Evolutionary conservation across 495 filamentous ascomycete species (phyloP).

Genomic region (Xylaria nigripes): DNA sequence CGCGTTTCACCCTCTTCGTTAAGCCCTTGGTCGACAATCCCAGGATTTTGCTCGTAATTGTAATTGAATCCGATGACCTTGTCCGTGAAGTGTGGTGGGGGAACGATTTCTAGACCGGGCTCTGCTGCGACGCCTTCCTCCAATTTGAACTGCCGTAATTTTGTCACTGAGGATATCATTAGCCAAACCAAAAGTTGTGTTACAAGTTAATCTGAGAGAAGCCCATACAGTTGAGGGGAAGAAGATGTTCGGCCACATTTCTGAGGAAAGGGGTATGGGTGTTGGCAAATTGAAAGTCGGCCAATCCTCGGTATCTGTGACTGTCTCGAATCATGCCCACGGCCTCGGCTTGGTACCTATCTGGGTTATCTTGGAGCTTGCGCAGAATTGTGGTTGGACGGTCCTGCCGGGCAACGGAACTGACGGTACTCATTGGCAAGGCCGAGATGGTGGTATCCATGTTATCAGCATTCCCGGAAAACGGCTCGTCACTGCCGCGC

Average conservation of each 20-base stretch:
- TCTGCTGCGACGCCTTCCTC: constrained; percentile 52
- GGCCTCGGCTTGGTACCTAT: constrained; percentile 58
- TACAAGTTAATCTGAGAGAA: background rate
- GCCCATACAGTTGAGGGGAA: constrained; percentile 54
- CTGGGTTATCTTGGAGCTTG: constrained; percentile 62
- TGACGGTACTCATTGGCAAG: constrained; percentile 15
- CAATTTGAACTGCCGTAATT: constrained; percentile 67
- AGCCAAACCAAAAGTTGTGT: background rate
- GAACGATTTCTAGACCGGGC: constrained; percentile 60
- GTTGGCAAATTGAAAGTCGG: constrained; percentile 71
- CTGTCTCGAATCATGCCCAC: constrained; percentile 68
- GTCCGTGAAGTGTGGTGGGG: constrained; percentile 67
- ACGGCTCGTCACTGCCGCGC: constrained; percentile 60
- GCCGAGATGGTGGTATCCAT: constrained; percentile 13
- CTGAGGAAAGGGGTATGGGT: constrained; percentile 53
- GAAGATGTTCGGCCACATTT: constrained; percentile 54
- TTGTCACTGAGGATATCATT: constrained; percentile 40
- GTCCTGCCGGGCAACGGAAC: constrained; percentile 36
- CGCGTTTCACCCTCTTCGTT: constrained; percentile 15
- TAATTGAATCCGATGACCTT: constrained; percentile 62
- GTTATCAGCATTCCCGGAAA: constrained; percentile 27
- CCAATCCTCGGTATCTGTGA: constrained; percentile 69
- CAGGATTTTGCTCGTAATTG: constrained; percentile 46
- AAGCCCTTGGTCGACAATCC: constrained; percentile 33
- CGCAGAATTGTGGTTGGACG: constrained; percentile 45